phyloP scores from a whole-genome alignment of 176 grass and related monocot genomes.

The Urochloa ruziziensis region DNA sequence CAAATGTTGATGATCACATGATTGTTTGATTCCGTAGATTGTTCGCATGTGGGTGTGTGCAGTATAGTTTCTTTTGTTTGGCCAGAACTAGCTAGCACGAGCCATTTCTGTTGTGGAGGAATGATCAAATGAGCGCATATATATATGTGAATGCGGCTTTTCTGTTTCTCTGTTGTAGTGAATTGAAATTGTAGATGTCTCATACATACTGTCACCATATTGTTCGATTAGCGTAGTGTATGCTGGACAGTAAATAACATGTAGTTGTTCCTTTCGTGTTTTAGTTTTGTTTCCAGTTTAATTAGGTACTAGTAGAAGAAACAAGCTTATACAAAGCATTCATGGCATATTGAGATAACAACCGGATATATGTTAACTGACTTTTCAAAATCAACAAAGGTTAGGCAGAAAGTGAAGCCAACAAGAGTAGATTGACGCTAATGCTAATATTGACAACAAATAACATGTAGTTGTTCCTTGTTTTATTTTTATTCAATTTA shows the following conservation, averaged over 20 bases:
- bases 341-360: no score
- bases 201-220: not conserved
- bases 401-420: no score
- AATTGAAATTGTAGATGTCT: not conserved
- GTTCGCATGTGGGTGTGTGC: not conserved
- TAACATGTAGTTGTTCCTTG: no score
- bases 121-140: not conserved
- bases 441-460: no score
- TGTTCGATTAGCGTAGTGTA: not conserved
- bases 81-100: not conserved
- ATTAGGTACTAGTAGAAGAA: not conserved
- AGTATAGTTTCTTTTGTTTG: not conserved
- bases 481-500: no score
- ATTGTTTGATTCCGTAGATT: conserved; percentile 2
- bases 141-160: not conserved
- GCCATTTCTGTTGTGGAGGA: not conserved
- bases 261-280: not conserved
- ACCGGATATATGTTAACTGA: no score
- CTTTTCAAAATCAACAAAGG: no score
- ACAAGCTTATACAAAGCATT: no score
- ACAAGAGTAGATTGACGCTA: no score
- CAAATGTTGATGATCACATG: not conserved
- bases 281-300: not conserved
- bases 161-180: not conserved
- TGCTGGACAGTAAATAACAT: not conserved